A percentile compares a stretch with the other conserved stretches of the same genome.
Evolutionary conservation across 1,284 basidiomycete genomes (phyloP).

Genomic region (Sphaerobolus stellatus): DNA sequence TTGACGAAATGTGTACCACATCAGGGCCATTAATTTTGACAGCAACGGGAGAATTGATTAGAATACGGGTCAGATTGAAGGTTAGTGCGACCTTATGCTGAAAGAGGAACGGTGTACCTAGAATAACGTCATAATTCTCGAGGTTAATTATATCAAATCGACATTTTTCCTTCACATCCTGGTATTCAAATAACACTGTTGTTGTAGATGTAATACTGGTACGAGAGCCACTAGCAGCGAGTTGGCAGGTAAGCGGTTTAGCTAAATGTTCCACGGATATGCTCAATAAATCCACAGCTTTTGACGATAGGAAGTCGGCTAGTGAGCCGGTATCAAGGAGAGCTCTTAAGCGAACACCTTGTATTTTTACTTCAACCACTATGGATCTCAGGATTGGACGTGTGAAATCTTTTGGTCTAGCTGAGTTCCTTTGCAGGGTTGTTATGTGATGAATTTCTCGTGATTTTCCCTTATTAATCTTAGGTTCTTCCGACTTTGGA

Average conservation of each 20-base stretch:
- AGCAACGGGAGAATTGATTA: conserved; percentile 17
- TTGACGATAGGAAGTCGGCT: conserved; percentile 13
- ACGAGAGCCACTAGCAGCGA: conserved; percentile 3
- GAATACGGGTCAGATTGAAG: conserved; percentile 18
- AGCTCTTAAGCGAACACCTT: background rate
- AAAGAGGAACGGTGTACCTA: conserved; percentile 31
- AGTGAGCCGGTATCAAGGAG: background rate
- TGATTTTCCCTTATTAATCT: too few species aligned
- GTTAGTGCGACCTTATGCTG: conserved; percentile 25
- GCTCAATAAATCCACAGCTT: conserved; percentile 9
- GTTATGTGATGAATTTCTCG: too few species aligned
- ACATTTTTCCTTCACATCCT: conserved; percentile 5
- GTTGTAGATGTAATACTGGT: conserved; percentile 4
- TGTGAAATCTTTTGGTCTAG: background rate
- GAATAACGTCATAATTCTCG: conserved; percentile 31
- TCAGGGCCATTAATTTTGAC: conserved; percentile 22
- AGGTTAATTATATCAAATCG: conserved; percentile 34
- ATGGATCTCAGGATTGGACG: background rate
- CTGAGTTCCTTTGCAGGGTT: background rate
- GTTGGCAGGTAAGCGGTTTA: conserved; percentile 7
- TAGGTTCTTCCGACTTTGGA: too few species aligned
- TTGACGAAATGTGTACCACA: conserved; percentile 17
- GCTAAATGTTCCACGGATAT: conserved; percentile 1
- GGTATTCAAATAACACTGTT: background rate
- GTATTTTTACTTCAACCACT: background rate